These are phyloP conservation scores for Rosa multiflora DNA, from an alignment of 306 rosid species.

Conservation along the genomic window DNA sequence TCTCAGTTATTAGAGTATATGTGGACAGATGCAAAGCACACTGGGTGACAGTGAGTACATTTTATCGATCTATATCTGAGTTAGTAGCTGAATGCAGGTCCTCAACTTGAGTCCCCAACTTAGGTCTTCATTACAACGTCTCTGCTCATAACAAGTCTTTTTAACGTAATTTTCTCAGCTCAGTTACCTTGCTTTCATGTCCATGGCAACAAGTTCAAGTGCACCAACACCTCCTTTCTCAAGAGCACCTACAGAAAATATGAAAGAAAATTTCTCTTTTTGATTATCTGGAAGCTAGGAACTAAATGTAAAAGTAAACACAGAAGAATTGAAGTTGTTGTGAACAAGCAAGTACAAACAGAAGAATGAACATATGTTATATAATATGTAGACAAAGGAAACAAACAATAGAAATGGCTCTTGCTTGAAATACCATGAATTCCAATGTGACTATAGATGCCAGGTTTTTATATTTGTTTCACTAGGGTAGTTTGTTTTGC, in stretches of 20 bases:
- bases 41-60: background rate
- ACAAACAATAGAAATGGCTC: background rate
- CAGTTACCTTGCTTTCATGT: conserved; percentile 97
- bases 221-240: conserved; percentile 99
- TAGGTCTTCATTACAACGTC: background rate
- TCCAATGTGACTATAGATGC: background rate
- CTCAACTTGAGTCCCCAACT: background rate
- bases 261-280: conserved; percentile 4
- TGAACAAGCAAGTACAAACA: background rate
- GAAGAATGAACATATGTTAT: background rate
- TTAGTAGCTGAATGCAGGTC: background rate
- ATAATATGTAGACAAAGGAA: background rate
- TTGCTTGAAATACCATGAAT: background rate
- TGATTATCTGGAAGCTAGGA: background rate
- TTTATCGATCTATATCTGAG: background rate
- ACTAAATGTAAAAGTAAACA: background rate
- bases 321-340: background rate
- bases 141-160: background rate
- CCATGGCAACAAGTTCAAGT: conserved; percentile 99
- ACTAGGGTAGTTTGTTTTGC: background rate
- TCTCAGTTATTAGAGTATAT: conserved; percentile 2
- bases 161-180: conserved; percentile 11
- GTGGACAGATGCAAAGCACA: background rate
- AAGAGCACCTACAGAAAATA: conserved; percentile 62
- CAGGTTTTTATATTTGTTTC: background rate